These are phyloP conservation scores for Candida easanensis DNA, from an alignment of 805 yeast species.

Conservation along the genomic window DNA sequence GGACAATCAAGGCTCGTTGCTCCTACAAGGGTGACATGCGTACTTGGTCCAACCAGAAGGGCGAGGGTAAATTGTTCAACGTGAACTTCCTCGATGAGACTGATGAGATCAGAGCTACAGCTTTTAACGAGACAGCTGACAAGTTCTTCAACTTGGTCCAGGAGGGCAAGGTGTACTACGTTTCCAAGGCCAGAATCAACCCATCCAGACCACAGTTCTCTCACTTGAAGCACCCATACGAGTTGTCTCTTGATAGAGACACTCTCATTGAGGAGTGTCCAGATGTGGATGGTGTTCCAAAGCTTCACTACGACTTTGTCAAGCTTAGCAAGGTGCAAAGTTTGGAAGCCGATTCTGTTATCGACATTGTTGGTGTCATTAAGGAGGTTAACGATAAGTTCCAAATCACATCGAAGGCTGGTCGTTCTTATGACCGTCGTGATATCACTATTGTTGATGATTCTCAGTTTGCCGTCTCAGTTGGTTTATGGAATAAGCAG, in stretches of 20 bases:
- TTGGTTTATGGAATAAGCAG: constrained; percentile 88
- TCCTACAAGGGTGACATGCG: constrained; percentile 84
- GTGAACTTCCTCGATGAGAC: constrained; percentile 90
- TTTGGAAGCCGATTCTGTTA: constrained; percentile 64
- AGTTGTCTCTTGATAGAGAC: constrained; percentile 77
- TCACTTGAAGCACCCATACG: constrained; percentile 83
- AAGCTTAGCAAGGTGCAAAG: constrained; percentile 64
- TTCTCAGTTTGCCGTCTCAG: constrained; percentile 65
- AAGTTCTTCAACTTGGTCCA: constrained; percentile 70
- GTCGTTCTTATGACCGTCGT: constrained; percentile 89
- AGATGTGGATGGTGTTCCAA: constrained; percentile 70
- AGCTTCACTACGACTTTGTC: constrained; percentile 71
- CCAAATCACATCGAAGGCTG: constrained; percentile 85
- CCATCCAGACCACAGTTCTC: constrained; percentile 86
- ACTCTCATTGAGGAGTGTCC: constrained; percentile 68
- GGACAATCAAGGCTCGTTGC: constrained; percentile 94
- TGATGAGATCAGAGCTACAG: constrained; percentile 94
- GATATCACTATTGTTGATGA: constrained; percentile 86
- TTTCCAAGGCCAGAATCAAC: constrained; percentile 77
- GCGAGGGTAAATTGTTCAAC: constrained; percentile 87
- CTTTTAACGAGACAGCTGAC: constrained; percentile 85
- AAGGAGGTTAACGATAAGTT: constrained; percentile 71
- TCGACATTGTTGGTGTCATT: constrained; percentile 87
- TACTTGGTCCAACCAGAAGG: constrained; percentile 82
- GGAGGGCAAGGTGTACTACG: constrained; percentile 86